Evolutionary conservation across 2,329 filamentous ascomycete genomes (phyloP), one percentile per base, ranked within the genome.

Genomic region (Cladosporium velox): DNA sequence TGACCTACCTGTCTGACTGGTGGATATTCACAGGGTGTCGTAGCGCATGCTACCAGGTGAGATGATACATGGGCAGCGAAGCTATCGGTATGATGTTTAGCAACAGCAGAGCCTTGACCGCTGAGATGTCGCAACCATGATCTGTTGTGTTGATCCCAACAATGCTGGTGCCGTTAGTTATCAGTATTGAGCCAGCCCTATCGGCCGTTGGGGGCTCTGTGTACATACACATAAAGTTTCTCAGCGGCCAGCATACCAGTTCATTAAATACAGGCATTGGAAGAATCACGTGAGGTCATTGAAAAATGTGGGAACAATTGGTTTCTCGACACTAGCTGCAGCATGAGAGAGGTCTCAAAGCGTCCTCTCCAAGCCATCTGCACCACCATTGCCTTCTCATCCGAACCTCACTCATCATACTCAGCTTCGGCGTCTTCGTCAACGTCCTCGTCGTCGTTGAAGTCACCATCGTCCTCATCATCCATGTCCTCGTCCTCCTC

Each of bases 291-390:
- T 1, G 30, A 32, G 1, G 10, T 2, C 30, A 10, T 32, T 32
- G 28, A 2, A 32, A 2, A 8, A 32, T 32, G 30, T 32, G 30
- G 8, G 30, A 8, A 32, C 8, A 10, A 32, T 1, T 8, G 30
- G 4, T 32, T 32, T 32, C 4, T 30, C 2, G 30, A 32, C 30
- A 32, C 12, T 18, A 55, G 52, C 52, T 55, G 52, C 52, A 34
- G 30, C 52, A 55, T 55, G 52, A 21, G 52, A 55, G 52, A 55
- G 52, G 52, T 55, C 52, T 55, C 52, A n/a, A 55, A 8, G 52
- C 52, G 28, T 21, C 52, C 52, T 55, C 52, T 55, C 52, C 52
- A 55, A 55, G 52, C 21, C 52, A 55, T 55, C 30, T 55, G 52
- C 30, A 55, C 52, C 30, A 55, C 52, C 21, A 21, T 32, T 34